A percentile compares a stretch with the other conserved stretches of the same genome.
These are phyloP conservation scores for Suillus variegatus DNA, from an alignment of 768 basidiomycete genomes.

Conservation along the genomic window DNA sequence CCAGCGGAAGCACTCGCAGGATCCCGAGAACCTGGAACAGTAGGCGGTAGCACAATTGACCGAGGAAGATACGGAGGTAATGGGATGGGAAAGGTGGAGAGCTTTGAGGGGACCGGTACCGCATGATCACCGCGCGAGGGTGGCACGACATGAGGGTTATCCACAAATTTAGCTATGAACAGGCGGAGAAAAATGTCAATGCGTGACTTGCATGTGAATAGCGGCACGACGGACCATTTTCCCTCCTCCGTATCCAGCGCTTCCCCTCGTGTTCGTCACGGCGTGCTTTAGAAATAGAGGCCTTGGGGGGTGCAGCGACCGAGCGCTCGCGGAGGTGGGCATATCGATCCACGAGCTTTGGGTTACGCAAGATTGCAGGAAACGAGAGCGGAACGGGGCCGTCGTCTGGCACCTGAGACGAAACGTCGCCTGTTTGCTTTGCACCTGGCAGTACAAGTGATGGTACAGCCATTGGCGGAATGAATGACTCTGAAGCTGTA, in stretches of 20 bases:
- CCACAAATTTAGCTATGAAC: slow-evolving; percentile 61
- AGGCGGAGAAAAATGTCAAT: slow-evolving; percentile 9
- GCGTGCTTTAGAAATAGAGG: slow-evolving; percentile 39
- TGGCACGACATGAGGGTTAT: slow-evolving; percentile 70
- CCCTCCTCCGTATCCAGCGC: slow-evolving; percentile 73
- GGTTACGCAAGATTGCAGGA: slow-evolving; percentile 66
- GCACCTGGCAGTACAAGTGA: neutral
- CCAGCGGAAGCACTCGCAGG: slow-evolving; percentile 67
- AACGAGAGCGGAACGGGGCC: slow-evolving; percentile 62
- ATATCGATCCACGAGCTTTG: slow-evolving; percentile 52
- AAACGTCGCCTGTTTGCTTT: neutral
- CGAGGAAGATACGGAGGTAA: slow-evolving; percentile 72
- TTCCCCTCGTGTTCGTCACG: slow-evolving; percentile 74
- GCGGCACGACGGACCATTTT: slow-evolving; percentile 58
- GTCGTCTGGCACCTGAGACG: slow-evolving; percentile 2
- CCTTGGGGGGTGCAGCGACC: slow-evolving; percentile 14
- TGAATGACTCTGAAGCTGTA: neutral
- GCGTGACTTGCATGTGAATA: neutral
- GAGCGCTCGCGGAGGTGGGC: slow-evolving; percentile 46
- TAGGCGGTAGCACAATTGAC: slow-evolving; percentile 50
- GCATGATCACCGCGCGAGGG: slow-evolving; percentile 60
- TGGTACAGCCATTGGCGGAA: neutral
- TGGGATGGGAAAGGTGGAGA: slow-evolving; percentile 74
- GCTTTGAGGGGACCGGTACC: slow-evolving; percentile 42
- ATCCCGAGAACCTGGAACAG: slow-evolving; percentile 41